Evolutionary conservation across 768 basidiomycete genomes (phyloP), one percentile per base, ranked within the genome.

Genomic region (Rhodotorula kratochvilovae): DNA sequence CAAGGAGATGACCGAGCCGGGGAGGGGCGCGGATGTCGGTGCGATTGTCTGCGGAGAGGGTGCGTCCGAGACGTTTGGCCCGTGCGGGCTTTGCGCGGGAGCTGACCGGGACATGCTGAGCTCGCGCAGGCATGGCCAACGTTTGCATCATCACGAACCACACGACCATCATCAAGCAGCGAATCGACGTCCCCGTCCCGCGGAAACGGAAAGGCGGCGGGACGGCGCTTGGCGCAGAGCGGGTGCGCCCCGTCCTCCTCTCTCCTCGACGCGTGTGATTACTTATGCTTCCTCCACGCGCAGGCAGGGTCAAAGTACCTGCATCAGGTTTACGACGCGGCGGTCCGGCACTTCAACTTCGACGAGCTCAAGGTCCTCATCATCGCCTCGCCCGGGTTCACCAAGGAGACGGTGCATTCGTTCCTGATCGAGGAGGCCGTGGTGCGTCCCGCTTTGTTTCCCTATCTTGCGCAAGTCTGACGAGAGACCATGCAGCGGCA

Each of bases 321-420:
- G 78, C 83, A 85, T n/a, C 86, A 87, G 21, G 81, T 98, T 4
- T 98, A 90, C 78, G 87, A 92, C 35, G 87, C 91, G 0, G 90
- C 98, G 76, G 80, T 92, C 10, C 86, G 95, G 27, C 92, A 97
- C 79, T 90, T 99, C 73, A 94, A 96, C 6, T 96, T 88, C 76
- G 82, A 85, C 31, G 87, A 85, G 71, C 83, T 98, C 54, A 89
- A 89, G 55, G 95, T 90, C 5, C 91, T 99, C 77, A 91, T 99
- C 58, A 89, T 99, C 77, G 96, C 96, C 11, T 93, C 91, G 75
- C 96, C 96, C 15, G 96, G 96, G 1, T 99, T 97, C 88, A 89
- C 93, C 13, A 85, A 90, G 77, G 96, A 99, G 76, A 83, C 89
- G 0, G 90, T 97, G 13, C 88, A 87, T 78, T 89, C 91, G 67